These are phyloP conservation scores for Leishmania mexicana DNA, from an alignment of 208 protist species.

Conservation along the genomic window DNA sequence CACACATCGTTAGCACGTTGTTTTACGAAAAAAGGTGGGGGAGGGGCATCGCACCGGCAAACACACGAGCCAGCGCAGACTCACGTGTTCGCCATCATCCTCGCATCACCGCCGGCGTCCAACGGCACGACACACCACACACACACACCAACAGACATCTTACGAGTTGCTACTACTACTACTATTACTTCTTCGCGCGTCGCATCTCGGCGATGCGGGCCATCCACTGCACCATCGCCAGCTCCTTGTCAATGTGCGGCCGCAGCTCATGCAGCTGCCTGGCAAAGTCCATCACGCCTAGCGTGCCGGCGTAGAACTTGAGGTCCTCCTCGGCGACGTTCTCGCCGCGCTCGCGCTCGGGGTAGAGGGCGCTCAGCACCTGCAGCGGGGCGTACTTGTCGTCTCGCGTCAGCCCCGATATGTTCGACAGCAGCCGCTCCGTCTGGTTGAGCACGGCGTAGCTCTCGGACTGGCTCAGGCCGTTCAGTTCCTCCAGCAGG, in stretches of 20 bases:
- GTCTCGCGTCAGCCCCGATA: slow-evolving; percentile 67
- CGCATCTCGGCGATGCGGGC: slow-evolving; percentile 29
- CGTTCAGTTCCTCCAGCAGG: slow-evolving; percentile 88
- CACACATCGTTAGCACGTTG: too few relatives aligned
- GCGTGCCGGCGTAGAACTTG: slow-evolving; percentile 62
- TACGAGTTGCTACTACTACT: neutral
- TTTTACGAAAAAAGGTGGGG: too few relatives aligned
- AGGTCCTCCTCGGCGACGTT: slow-evolving; percentile 30
- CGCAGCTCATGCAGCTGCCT: slow-evolving; percentile 65
- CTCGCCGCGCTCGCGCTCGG: slow-evolving; percentile 36
- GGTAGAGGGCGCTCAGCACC: slow-evolving; percentile 70
- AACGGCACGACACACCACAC: too few relatives aligned
- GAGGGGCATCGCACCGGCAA: too few relatives aligned
- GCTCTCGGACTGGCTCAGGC: slow-evolving; percentile 85
- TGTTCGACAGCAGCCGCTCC: slow-evolving; percentile 75
- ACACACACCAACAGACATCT: too few relatives aligned
- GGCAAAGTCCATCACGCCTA: slow-evolving; percentile 64
- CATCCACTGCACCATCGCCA: slow-evolving; percentile 32
- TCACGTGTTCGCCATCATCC: too few relatives aligned
- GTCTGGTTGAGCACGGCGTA: slow-evolving; percentile 78
- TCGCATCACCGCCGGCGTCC: too few relatives aligned
- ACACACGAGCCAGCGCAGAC: too few relatives aligned
- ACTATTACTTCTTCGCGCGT: slow-evolving; percentile 6
- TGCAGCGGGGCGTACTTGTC: slow-evolving; percentile 46
- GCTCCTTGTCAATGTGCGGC: slow-evolving; percentile 79